Evolutionary conservation across 2,329 filamentous ascomycete genomes (phyloP).

Genomic region (Colletotrichum aenigma): DNA sequence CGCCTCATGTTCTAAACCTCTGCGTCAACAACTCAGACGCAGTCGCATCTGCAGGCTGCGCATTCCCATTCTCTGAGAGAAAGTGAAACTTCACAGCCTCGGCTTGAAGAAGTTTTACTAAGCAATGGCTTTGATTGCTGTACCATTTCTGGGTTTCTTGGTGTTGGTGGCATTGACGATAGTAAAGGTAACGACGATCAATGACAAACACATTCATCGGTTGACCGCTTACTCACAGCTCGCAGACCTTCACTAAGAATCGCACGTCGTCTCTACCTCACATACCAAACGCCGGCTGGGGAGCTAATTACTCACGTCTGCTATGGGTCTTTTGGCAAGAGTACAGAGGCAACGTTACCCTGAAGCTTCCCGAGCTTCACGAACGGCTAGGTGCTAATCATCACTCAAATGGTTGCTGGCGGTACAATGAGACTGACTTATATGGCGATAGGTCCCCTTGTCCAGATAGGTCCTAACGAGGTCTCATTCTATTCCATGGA

Average conservation of each 20-base stretch:
- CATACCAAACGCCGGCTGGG: slow-evolving; percentile 24
- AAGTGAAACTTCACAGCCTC: background rate
- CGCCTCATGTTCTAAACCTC: background rate
- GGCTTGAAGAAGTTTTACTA: background rate
- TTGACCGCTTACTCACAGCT: background rate
- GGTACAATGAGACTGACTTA: background rate
- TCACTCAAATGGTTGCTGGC: background rate
- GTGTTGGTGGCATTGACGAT: background rate
- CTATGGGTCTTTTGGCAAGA: slow-evolving; percentile 27
- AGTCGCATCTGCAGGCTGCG: background rate
- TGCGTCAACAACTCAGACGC: background rate
- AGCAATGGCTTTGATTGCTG: background rate
- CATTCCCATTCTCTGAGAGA: background rate
- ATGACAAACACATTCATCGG: background rate
- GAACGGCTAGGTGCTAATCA: slow-evolving; percentile 19
- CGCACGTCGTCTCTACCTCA: slow-evolving; percentile 18
- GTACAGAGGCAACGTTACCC: slow-evolving; percentile 23
- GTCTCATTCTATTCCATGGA: slow-evolving; percentile 30
- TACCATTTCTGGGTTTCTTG: background rate
- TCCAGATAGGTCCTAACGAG: slow-evolving; percentile 27
- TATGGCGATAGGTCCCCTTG: slow-evolving; percentile 16
- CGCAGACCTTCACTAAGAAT: background rate
- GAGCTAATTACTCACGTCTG: slow-evolving; percentile 24
- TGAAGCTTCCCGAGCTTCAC: slow-evolving; percentile 26
- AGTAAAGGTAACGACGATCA: background rate